These are phyloP conservation scores for Termitomyces sp. DNA, from an alignment of 768 basidiomycete genomes.

Conservation along the genomic window DNA sequence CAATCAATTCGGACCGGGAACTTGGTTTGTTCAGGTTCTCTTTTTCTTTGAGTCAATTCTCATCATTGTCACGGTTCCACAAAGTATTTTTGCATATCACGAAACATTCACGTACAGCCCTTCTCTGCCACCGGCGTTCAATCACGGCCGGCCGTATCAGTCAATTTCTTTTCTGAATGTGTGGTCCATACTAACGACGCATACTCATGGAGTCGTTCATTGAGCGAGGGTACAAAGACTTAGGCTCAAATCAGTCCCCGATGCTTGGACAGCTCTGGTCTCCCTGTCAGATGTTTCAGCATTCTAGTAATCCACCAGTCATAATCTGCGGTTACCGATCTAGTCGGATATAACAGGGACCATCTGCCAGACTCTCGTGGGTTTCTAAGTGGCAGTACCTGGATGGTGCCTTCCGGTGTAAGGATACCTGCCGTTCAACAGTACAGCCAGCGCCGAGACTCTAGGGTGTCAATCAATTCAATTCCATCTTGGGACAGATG, in stretches of 20 bases:
- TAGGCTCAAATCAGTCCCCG: constrained; percentile 10
- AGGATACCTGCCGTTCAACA: constrained; percentile 9
- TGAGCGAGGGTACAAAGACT: not conserved
- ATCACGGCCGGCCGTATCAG: not conserved
- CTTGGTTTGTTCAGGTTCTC: not conserved
- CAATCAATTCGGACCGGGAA: not conserved
- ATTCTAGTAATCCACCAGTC: constrained; percentile 10
- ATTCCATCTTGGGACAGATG: constrained; percentile 7
- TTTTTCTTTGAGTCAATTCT: not conserved
- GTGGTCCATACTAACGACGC: not conserved
- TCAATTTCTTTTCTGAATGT: not conserved
- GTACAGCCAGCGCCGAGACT: constrained; percentile 3
- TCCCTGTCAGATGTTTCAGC: constrained; percentile 11
- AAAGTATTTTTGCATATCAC: not conserved
- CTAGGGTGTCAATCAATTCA: constrained; percentile 8
- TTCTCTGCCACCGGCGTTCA: not conserved
- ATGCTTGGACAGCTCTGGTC: constrained; percentile 13
- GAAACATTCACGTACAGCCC: not conserved
- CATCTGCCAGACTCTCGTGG: constrained; percentile 7
- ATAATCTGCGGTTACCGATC: constrained; percentile 8
- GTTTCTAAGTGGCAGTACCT: constrained; percentile 9
- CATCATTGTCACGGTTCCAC: not conserved
- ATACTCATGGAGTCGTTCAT: not conserved
- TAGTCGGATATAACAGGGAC: constrained; percentile 11
- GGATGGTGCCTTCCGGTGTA: constrained; percentile 8